Evolutionary conservation across 75 land plant genomes (phyloP).

Genomic region (Chamaecyparis obtusa): DNA sequence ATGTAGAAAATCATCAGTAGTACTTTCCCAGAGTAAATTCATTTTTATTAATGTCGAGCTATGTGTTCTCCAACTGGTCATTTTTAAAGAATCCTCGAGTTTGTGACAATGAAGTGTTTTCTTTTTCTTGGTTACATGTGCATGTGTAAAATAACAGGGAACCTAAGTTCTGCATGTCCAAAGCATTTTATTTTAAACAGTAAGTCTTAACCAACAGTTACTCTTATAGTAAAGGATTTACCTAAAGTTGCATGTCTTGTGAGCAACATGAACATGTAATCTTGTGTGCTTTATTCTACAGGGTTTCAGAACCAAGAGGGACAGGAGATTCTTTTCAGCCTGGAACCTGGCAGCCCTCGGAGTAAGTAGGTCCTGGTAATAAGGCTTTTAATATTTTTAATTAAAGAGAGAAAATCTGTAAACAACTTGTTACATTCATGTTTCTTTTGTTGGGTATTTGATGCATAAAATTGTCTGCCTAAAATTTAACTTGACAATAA

Average conservation of each 20-base stretch:
- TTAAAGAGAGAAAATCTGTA: background rate
- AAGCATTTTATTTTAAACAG: background rate
- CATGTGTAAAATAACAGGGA: background rate
- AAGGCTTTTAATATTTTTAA: background rate
- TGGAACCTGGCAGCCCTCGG: slow-evolving; percentile 13
- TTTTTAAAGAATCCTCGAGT: background rate
- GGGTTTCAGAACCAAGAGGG: slow-evolving; percentile 6
- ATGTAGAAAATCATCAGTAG: background rate
- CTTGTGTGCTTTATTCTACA: background rate
- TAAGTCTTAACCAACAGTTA: background rate
- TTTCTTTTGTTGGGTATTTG: background rate
- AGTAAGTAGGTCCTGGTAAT: background rate
- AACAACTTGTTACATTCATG: background rate
- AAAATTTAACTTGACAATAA: background rate
- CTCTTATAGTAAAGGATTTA: background rate
- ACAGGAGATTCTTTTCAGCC: slow-evolving; percentile 9
- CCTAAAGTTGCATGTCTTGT: background rate
- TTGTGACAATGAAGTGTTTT: background rate
- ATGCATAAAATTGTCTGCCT: background rate
- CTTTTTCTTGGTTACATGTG: background rate
- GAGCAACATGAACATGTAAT: background rate
- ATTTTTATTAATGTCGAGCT: background rate
- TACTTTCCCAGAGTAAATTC: background rate
- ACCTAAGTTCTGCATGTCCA: background rate
- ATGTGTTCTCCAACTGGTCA: background rate